Base-by-base conservation (phyloP, 495 filamentous ascomycete species). In the Barbatosphaeria neglecta region DNA sequence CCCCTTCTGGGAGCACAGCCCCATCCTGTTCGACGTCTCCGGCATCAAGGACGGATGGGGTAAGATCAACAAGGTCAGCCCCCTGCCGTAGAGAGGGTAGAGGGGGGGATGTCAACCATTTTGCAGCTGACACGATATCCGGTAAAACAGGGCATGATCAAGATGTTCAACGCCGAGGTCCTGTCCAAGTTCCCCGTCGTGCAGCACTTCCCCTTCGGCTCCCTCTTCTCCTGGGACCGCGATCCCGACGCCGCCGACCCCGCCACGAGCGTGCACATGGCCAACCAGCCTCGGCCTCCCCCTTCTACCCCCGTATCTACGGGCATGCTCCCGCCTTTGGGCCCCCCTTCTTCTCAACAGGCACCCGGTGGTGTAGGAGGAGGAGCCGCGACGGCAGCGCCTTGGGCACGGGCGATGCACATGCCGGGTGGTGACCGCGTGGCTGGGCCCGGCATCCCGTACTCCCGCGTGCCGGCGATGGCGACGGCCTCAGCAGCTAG, bases 1-100 rank as follows among this genome's bases (percentile, higher is more conserved):
- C 0, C 92, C 93, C 1, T 99, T 99, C 64, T 97, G 92, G 93
- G 92, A 97, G 55, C 92, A 99, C 57, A 93, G 86, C 48, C 93
- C 88, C 2, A 90, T 94, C 58, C 72, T 99, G 16, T 99, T 81
- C 58, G 93, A 99, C 64, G 89, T 99, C 25, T 90, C 84, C 4
- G 92, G 92, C 16, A 80, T 99, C 47, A 78, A 74, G 47, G 76
- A 83, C 45, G 93, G 92, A 25, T 99, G 92, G 92, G 92, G 82
- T 22, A 99, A 99, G 68, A 94, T 99, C 51, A 97, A 97, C 62
- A 97, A 96, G 76, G 84, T 84, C 59, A 47, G 59, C 37, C n/a
- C 28, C 40, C 17, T 22, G 45, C 16, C 18, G 13, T n/a, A 13
- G 5, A 35, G 9, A 27, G 37, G 48, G 24, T 16, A 19, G 1